Evolutionary conservation across 1,139 yeast genomes (phyloP).

Genomic region (Cylindricascospora bacillispora): DNA sequence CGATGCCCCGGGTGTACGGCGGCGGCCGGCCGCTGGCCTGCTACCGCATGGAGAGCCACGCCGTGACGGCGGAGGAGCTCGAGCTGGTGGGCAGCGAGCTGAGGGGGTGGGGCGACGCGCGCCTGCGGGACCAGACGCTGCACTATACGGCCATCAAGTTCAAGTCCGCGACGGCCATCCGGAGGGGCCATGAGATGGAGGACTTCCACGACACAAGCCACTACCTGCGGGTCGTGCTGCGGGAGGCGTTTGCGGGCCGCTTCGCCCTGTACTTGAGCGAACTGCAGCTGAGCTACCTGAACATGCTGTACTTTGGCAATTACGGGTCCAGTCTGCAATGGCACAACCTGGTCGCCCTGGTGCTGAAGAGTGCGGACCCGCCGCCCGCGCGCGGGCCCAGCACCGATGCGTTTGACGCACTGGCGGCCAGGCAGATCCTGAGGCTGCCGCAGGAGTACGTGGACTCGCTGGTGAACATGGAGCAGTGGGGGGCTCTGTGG

Average conservation of each 20-base stretch:
- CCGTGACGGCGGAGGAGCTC: no score
- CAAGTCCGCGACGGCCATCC: constrained; percentile 26
- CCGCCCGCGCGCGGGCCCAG: no score
- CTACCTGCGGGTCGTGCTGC: constrained; percentile 27
- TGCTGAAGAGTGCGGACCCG: constrained; percentile 6
- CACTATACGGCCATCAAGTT: constrained; percentile 29
- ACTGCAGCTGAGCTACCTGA: constrained; percentile 29
- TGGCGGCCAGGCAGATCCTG: constrained; percentile 24
- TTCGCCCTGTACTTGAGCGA: constrained; percentile 28
- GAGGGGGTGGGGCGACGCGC: no score
- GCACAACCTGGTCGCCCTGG: constrained; percentile 29
- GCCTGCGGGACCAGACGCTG: no score
- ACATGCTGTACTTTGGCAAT: constrained; percentile 31
- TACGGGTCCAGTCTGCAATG: constrained; percentile 36
- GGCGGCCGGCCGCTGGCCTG: no score
- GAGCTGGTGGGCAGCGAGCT: no score
- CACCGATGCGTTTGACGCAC: constrained; percentile 19
- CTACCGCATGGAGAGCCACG: no score
- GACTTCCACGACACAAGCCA: constrained; percentile 34
- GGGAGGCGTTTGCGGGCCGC: constrained; percentile 13
- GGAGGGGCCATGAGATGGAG: constrained; percentile 26
- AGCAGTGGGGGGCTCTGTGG: no score
- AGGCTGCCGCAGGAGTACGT: constrained; percentile 30
- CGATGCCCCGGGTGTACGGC: no score
- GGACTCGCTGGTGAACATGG: constrained; percentile 24